Base-by-base conservation (phyloP, 768 basidiomycete genomes). In the Cubamyces sp. region DNA sequence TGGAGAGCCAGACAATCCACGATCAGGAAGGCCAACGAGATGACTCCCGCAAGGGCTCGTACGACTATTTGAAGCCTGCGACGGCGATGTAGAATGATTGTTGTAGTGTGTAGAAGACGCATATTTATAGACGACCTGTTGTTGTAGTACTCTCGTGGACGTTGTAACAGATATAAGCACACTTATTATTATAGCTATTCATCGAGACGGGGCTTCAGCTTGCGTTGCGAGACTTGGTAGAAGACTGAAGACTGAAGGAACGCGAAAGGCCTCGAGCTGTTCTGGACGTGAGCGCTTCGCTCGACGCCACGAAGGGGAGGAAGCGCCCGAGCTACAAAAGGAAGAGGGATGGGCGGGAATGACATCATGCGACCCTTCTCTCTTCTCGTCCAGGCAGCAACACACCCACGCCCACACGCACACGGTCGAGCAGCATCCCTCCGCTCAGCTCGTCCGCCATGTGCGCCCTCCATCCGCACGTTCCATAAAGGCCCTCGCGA, bases 361-460 rank as follows among this genome's bases (percentile, higher is more conserved):
- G 62, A 58, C 57, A 54, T 58, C 62, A 63, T 63, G 62, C 43
- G 30, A 19, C 46, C 52, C 52, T 52, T 58, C 26, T 52, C 56
- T 63, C 46, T 57, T 54, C n/a, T 57, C 57, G 39, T 63, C 52
- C 56, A 52, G 25, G 18, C 62, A 30, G 46, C 56, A 28, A 23
- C 37, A 21, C 45, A 43, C 14, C 25, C 47, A 23, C 39, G 49
- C 42, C n/a, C 50, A 34, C 5, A n/a, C 59, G 28, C 40, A 16
- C 48, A 49, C 28, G 28, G 48, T 16, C 34, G 37, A n/a, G 23
- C 64, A 43, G 30, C 48, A 23, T 25, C 54, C 37, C 39, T 28
- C n/a, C 53, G 18, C 18, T n/a, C 34, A 30, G 45, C 28, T 15
- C 55, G 47, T 16, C 46, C 49, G n/a, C 39, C 54, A 48, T 55